Conservation (phyloP, 2,329 filamentous ascomycete genomes). For the Ceratocystis lukuohia region DNA sequence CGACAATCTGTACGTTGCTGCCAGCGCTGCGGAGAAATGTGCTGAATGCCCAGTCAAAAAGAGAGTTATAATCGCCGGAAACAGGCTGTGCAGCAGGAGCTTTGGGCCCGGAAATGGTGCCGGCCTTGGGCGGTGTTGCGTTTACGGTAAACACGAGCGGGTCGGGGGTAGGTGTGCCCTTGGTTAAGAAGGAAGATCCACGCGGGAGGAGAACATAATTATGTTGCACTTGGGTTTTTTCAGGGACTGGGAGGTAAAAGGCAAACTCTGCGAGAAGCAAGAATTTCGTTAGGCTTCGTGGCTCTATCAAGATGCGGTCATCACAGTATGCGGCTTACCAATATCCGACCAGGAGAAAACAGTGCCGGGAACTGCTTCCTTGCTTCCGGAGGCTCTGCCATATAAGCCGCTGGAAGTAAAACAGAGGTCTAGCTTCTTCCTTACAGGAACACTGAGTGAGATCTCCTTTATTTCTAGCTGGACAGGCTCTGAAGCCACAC, state of each 20-base stretch:
- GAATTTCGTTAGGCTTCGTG: constrained; percentile 15
- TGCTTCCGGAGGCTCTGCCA: constrained; percentile 39
- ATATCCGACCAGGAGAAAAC: constrained; percentile 49
- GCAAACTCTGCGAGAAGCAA: constrained; percentile 36
- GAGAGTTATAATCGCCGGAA: constrained; percentile 43
- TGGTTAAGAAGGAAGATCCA: constrained; percentile 39
- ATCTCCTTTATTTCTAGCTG: constrained; percentile 52
- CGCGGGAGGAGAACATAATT: constrained; percentile 52
- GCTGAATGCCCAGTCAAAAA: constrained; percentile 49
- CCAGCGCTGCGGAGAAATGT: constrained; percentile 38
- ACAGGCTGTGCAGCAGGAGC: constrained; percentile 38
- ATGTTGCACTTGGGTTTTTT: constrained; percentile 51
- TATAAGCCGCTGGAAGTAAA: constrained; percentile 48
- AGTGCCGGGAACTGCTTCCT: constrained; percentile 39
- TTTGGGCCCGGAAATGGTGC: constrained; percentile 39
- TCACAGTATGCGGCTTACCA: constrained; percentile 31
- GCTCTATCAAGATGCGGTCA: neutral
- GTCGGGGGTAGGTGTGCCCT: constrained; percentile 35
- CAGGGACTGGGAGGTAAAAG: constrained; percentile 52
- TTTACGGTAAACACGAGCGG: constrained; percentile 53
- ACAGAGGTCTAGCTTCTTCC: constrained; percentile 55
- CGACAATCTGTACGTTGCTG: constrained; percentile 36
- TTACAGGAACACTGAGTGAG: constrained; percentile 51
- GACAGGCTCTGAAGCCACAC: constrained; percentile 31
- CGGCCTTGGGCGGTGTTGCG: constrained; percentile 46